phyloP scores from a whole-genome alignment of 2,329 filamentous ascomycete species.

The Colletotrichum lini region DNA sequence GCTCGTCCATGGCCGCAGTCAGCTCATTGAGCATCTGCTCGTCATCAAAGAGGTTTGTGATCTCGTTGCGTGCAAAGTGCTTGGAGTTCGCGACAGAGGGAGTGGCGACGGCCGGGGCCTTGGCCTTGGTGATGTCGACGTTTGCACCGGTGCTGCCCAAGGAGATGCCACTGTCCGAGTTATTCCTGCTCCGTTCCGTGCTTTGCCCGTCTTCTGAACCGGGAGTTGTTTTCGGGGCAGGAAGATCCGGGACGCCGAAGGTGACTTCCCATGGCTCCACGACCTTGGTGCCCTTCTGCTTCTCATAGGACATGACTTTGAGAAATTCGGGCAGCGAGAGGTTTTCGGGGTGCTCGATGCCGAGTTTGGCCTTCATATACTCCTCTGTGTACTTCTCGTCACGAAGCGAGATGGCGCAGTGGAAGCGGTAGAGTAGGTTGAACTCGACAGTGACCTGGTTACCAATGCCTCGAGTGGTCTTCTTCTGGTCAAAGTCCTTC shows the following conservation, averaged over 20 bases:
- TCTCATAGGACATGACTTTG: not conserved
- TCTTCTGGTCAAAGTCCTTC: conserved; percentile 45
- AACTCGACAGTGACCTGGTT: conserved; percentile 68
- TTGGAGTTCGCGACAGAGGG: conserved; percentile 45
- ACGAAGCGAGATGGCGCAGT: conserved; percentile 57
- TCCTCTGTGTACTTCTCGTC: conserved; percentile 54
- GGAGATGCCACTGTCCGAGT: not conserved
- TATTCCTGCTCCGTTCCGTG: not conserved
- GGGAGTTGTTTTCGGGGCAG: not conserved
- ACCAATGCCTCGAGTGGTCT: conserved; percentile 57
- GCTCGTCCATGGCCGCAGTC: conserved; percentile 49
- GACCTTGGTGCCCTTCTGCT: not conserved
- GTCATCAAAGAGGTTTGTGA: conserved; percentile 4
- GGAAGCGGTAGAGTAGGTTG: conserved; percentile 68
- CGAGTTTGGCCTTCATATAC: not conserved
- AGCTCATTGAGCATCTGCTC: conserved; percentile 1
- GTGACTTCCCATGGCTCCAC: not conserved
- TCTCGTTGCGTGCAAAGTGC: conserved; percentile 51
- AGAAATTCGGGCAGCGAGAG: not conserved
- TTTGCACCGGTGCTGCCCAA: not conserved
- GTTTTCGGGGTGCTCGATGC: not conserved
- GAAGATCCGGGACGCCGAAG: not conserved
- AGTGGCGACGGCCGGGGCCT: conserved; percentile 46
- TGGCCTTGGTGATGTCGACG: not conserved
- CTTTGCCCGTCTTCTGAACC: not conserved